Evolutionary conservation across 2,329 filamentous ascomycete genomes (phyloP).

Genomic region (Diaporthe vexans): DNA sequence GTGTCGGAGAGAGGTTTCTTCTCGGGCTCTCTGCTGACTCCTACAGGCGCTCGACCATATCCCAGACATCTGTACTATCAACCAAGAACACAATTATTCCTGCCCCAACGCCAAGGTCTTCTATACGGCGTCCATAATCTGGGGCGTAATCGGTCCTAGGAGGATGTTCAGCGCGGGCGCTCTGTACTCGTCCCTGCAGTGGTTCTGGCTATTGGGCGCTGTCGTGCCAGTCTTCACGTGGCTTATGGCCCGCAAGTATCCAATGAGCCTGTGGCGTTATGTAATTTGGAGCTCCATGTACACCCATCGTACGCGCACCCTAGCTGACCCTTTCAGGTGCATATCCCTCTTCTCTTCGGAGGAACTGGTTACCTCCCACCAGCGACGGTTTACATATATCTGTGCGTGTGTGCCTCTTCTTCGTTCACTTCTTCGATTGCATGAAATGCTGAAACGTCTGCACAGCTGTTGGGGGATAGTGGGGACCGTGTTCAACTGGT

Average conservation of each 20-base stretch:
- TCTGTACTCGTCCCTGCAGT: slow-evolving; percentile 75
- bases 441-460: background rate
- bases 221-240: slow-evolving; percentile 74
- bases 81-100: slow-evolving; percentile 69
- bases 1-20: too few relatives aligned
- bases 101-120: slow-evolving; percentile 69
- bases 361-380: slow-evolving; percentile 75
- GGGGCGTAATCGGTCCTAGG: slow-evolving; percentile 79
- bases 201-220: slow-evolving; percentile 79
- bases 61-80: slow-evolving; percentile 68
- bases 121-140: slow-evolving; percentile 79
- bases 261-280: slow-evolving; percentile 73
- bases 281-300: slow-evolving; percentile 51
- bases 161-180: slow-evolving; percentile 76
- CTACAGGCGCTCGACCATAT: slow-evolving; percentile 68
- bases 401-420: slow-evolving; percentile 49
- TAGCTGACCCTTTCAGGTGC: slow-evolving; percentile 47
- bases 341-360: slow-evolving; percentile 77
- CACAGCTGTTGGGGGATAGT: slow-evolving; percentile 74
- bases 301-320: too few relatives aligned
- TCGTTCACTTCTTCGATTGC: background rate
- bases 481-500: slow-evolving; percentile 78
- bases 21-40: too few relatives aligned
- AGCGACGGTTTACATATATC: slow-evolving; percentile 78
- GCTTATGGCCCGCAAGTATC: slow-evolving; percentile 72